A percentile compares a stretch with the other conserved stretches of the same genome.
These are phyloP conservation scores for Westerdykella ornata DNA, from an alignment of 2,329 filamentous ascomycete genomes.

Conservation along the genomic window DNA sequence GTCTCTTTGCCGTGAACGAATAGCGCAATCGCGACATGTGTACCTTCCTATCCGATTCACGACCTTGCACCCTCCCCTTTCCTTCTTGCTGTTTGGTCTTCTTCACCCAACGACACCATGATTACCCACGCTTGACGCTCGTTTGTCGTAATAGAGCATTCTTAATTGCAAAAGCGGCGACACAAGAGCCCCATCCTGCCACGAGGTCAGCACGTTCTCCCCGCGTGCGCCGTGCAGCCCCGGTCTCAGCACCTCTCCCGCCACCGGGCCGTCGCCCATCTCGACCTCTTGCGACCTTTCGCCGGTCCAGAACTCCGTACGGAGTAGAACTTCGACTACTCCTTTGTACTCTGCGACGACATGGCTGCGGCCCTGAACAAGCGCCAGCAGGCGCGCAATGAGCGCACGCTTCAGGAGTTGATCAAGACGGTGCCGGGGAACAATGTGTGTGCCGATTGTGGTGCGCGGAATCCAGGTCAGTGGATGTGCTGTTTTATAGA, in stretches of 20 bases:
- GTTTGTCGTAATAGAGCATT: no score
- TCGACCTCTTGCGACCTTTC: constrained; percentile 8
- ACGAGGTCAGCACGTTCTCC: not conserved
- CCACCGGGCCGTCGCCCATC: constrained; percentile 10
- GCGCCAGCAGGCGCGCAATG: constrained; percentile 95
- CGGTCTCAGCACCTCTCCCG: not conserved
- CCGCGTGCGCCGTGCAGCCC: no score
- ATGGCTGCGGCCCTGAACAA: constrained; percentile 81
- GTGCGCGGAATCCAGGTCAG: constrained; percentile 83
- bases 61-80: no score
- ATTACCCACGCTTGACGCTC: no score
- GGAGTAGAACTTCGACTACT: no score
- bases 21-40: not conserved
- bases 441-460: constrained; percentile 89
- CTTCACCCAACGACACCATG: no score
- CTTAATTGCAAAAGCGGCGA: no score
- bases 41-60: no score
- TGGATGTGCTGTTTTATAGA: constrained; percentile 4
- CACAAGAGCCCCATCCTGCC: not conserved
- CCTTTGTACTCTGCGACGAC: constrained; percentile 12
- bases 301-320: no score
- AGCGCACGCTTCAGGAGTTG: constrained; percentile 83
- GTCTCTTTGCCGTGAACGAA: not conserved
- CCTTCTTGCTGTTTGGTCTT: no score
- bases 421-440: constrained; percentile 81